These are phyloP conservation scores for Durio zibethinus DNA, from an alignment of 345 rosid species.

Conservation along the genomic window DNA sequence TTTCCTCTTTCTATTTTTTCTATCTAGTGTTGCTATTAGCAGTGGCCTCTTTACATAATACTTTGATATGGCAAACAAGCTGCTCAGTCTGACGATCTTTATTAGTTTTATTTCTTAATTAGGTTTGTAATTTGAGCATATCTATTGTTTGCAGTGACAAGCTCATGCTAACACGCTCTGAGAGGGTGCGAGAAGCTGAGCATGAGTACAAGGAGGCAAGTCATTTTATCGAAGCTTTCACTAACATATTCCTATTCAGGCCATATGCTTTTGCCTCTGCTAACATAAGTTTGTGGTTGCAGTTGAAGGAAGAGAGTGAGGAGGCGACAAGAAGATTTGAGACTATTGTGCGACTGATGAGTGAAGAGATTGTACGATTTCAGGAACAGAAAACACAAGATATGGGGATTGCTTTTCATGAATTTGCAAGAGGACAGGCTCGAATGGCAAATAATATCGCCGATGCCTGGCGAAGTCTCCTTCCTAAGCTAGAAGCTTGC, in stretches of 20 bases:
- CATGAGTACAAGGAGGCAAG: slow-evolving; percentile 78
- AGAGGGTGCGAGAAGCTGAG: slow-evolving; percentile 88
- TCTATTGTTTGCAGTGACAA: slow-evolving; percentile 60
- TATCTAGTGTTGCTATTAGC: background rate
- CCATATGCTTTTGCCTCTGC: slow-evolving; percentile 1
- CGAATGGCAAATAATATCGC: slow-evolving; percentile 76
- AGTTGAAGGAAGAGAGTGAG: slow-evolving; percentile 81
- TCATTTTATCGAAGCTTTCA: background rate
- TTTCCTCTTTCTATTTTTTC: background rate
- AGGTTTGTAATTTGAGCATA: background rate
- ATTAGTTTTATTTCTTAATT: background rate
- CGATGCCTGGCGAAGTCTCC: slow-evolving; percentile 96
- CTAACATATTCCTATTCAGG: background rate
- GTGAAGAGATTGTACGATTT: slow-evolving; percentile 80
- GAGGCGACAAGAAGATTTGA: slow-evolving; percentile 74
- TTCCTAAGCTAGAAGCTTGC: slow-evolving; percentile 88
- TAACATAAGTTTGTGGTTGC: slow-evolving; percentile 28
- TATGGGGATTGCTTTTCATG: slow-evolving; percentile 86
- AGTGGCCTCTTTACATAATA: background rate
- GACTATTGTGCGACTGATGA: slow-evolving; percentile 70
- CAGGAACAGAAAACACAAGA: slow-evolving; percentile 89
- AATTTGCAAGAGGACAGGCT: slow-evolving; percentile 91
- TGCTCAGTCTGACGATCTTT: background rate
- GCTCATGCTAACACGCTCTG: slow-evolving; percentile 87
- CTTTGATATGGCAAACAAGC: background rate